Percentiles rank a stretch among this genome's conserved stretches.
phyloP scores from a whole-genome alignment of 23 red algal genomes.

The Gracilaria gracilis region DNA sequence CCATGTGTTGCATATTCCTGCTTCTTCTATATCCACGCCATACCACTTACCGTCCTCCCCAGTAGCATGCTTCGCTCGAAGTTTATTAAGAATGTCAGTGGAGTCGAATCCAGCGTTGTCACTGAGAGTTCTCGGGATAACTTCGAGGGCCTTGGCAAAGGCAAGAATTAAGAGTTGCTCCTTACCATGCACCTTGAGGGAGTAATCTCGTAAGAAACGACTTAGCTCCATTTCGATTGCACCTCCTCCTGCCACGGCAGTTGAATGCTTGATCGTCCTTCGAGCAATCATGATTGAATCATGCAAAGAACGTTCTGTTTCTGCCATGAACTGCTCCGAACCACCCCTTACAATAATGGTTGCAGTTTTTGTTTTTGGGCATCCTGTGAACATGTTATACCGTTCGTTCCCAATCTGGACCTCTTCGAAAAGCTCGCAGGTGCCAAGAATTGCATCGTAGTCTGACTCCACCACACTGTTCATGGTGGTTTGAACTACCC shows the following conservation, averaged over 20 bases:
- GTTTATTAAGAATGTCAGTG: conserved; percentile 94
- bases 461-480: conserved; percentile 77
- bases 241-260: conserved; percentile 90
- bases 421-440: conserved; percentile 95
- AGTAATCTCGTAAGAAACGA: conserved; percentile 77
- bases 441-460: conserved; percentile 78
- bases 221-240: conserved; percentile 97
- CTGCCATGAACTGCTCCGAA: conserved; percentile 99
- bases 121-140: conserved; percentile 93
- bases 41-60: conserved; percentile 67
- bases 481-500: conserved; percentile 91
- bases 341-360: conserved; percentile 95
- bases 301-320: conserved; percentile 95
- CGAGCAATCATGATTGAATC: conserved; percentile 99
- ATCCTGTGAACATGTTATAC: conserved; percentile 96
- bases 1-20: conserved; percentile 92
- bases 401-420: conserved; percentile 93
- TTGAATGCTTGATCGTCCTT: conserved; percentile 91
- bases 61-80: conserved; percentile 88
- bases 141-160: conserved; percentile 93
- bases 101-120: conserved; percentile 99
- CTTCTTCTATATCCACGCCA: conserved; percentile 92
- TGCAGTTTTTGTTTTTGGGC: conserved; percentile 88
- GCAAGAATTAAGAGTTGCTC: conserved; percentile 89
- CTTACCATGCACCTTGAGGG: conserved; percentile 87